Conservation (phyloP, 495 filamentous ascomycete species). For the Trichoderma gamsii region DNA sequence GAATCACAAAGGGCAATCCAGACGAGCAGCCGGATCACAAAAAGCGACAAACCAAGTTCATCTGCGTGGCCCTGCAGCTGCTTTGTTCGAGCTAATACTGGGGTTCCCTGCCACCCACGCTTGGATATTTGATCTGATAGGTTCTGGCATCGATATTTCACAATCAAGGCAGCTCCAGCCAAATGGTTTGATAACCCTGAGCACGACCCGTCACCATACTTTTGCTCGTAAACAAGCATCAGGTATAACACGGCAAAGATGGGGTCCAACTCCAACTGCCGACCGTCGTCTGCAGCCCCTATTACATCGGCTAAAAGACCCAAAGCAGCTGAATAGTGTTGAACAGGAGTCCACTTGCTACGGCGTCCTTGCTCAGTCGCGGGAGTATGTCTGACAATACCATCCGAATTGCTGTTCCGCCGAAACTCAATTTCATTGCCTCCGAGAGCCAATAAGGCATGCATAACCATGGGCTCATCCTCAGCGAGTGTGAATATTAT, state of each 20-base stretch:
- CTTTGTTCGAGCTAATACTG: neutral
- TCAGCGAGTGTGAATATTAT: neutral
- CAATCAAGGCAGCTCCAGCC: neutral
- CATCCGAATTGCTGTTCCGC: neutral
- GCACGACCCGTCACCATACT: neutral
- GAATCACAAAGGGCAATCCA: constrained; percentile 6
- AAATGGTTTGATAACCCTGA: neutral
- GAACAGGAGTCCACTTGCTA: neutral
- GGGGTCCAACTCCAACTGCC: neutral
- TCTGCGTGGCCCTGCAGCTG: neutral
- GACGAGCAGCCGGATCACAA: neutral
- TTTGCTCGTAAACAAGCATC: constrained; percentile 8
- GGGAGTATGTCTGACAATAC: neutral
- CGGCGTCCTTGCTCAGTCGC: neutral
- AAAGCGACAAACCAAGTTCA: neutral
- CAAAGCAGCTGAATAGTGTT: constrained; percentile 4
- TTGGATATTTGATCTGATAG: neutral
- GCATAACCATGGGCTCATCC: constrained; percentile 10
- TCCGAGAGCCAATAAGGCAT: neutral
- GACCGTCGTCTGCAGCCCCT: neutral
- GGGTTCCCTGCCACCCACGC: neutral
- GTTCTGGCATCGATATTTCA: neutral
- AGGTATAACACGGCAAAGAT: neutral
- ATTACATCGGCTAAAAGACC: constrained; percentile 5
- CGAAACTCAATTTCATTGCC: constrained; percentile 7